A percentile compares a stretch with the other conserved stretches of the same genome.
Evolutionary conservation across 1,284 basidiomycete species (phyloP).

Genomic region (Caloboletus firmus): DNA sequence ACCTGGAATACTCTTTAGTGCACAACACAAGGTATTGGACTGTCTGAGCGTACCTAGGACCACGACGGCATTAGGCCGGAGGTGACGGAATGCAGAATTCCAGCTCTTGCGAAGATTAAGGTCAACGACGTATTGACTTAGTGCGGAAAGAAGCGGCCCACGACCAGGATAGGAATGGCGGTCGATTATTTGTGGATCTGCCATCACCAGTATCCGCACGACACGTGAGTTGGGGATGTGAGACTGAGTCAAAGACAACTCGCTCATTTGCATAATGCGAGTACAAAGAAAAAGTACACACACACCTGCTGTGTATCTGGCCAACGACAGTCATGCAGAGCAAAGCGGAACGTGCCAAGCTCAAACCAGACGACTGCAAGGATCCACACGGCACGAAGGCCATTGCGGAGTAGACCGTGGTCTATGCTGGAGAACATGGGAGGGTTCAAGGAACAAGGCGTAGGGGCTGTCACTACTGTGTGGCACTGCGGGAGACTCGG

Average conservation of each 20-base stretch:
- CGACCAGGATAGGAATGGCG: slow-evolving; percentile 44
- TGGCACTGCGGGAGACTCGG: slow-evolving; percentile 1
- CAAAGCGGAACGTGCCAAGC: slow-evolving; percentile 26
- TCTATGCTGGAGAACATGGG: slow-evolving; percentile 9
- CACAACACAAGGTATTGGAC: slow-evolving; percentile 35
- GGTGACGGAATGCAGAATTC: slow-evolving; percentile 54
- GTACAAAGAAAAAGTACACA: not conserved
- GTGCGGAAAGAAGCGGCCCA: slow-evolving; percentile 39
- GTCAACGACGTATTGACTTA: slow-evolving; percentile 60
- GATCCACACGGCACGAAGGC: slow-evolving; percentile 26
- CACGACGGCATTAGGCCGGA: slow-evolving; percentile 70
- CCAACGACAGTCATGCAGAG: slow-evolving; percentile 27
- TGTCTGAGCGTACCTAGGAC: slow-evolving; percentile 81
- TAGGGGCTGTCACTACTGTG: too few species aligned
- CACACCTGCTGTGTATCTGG: slow-evolving; percentile 27
- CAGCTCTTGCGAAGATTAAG: slow-evolving; percentile 76
- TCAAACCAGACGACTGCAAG: slow-evolving; percentile 34
- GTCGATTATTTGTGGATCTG: slow-evolving; percentile 78
- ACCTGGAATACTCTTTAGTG: slow-evolving; percentile 12
- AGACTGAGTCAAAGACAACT: slow-evolving; percentile 14
- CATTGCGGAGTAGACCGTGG: slow-evolving; percentile 11
- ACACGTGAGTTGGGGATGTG: slow-evolving; percentile 29
- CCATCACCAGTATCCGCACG: slow-evolving; percentile 68
- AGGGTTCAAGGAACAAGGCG: too few species aligned
- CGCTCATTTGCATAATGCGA: not conserved